Evolutionary conservation across 441 rosid species (phyloP).

Genomic region (Populus hybrid): DNA sequence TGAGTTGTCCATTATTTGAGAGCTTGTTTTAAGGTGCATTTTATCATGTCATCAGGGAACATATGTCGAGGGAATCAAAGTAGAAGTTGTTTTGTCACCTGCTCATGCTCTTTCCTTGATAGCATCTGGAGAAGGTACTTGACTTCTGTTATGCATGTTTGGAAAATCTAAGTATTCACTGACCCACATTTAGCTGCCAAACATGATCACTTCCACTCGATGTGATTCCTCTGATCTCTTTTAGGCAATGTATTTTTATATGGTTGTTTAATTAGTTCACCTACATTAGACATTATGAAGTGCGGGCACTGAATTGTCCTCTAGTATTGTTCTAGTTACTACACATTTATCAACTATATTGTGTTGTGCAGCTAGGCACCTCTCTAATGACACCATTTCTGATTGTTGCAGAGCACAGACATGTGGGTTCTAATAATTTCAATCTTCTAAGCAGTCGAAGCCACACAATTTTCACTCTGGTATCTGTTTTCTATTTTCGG

Average conservation of each 20-base stretch:
- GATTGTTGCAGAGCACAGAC: slow-evolving; percentile 56
- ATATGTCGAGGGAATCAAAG: slow-evolving; percentile 66
- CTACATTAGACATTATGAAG: background rate
- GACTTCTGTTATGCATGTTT: background rate
- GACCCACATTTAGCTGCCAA: background rate
- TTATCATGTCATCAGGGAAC: slow-evolving; percentile 42
- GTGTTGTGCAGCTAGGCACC: background rate
- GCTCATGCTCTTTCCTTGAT: slow-evolving; percentile 75
- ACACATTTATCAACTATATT: background rate
- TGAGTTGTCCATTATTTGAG: slow-evolving; percentile 6
- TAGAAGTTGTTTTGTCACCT: slow-evolving; percentile 73
- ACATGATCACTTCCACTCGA: background rate
- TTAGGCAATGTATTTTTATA: background rate
- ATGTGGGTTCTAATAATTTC: slow-evolving; percentile 73
- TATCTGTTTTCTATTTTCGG: slow-evolving; percentile 15
- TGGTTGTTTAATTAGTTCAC: background rate
- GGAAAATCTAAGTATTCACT: background rate
- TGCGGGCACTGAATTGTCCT: background rate
- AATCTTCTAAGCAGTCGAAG: slow-evolving; percentile 72
- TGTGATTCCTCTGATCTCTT: background rate
- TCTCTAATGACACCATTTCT: slow-evolving; percentile 16
- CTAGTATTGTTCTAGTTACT: background rate
- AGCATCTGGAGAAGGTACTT: slow-evolving; percentile 70
- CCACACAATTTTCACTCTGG: slow-evolving; percentile 74
- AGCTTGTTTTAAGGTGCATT: slow-evolving; percentile 7